phyloP scores from a whole-genome alignment of 352 stramenopile species.

The Globisporangium middletonii region DNA sequence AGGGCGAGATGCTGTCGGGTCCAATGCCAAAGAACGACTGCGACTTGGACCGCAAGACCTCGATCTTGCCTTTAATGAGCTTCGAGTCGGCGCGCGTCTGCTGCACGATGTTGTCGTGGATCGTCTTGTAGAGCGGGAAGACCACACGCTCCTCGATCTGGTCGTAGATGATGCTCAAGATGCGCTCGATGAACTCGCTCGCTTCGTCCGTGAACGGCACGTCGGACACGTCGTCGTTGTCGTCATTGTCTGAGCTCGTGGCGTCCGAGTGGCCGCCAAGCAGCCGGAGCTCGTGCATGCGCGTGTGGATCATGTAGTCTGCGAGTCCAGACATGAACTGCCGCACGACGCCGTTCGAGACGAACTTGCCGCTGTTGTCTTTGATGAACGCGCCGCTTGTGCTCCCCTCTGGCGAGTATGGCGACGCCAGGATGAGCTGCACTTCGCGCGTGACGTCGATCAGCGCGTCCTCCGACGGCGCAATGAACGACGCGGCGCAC shows the following conservation, averaged over 20 bases:
- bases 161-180: conserved; percentile 68
- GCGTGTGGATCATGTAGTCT: conserved; percentile 78
- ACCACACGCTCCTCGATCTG: conserved; percentile 85
- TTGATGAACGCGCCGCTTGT: conserved; percentile 71
- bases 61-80: conserved; percentile 70
- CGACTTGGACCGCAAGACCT: conserved; percentile 69
- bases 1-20: conserved; percentile 53
- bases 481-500: conserved; percentile 78
- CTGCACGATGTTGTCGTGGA: conserved; percentile 57
- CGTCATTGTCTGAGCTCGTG: conserved; percentile 21
- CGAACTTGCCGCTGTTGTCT: conserved; percentile 37
- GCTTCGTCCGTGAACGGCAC: conserved; percentile 15
- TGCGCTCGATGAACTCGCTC: conserved; percentile 54
- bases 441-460: conserved; percentile 73
- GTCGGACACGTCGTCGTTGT: conserved; percentile 14
- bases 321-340: conserved; percentile 77
- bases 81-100: conserved; percentile 65
- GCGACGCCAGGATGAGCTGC: conserved; percentile 74
- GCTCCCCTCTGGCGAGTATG: conserved; percentile 78
- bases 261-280: conserved; percentile 41
- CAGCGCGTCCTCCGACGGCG: conserved; percentile 67
- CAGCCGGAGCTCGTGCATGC: conserved; percentile 68
- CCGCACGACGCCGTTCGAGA: conserved; percentile 47
- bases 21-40: conserved; percentile 84
- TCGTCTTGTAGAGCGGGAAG: conserved; percentile 63